Conservation (phyloP, 2,329 filamentous ascomycete genomes). For the Sporothrix protearum region DNA sequence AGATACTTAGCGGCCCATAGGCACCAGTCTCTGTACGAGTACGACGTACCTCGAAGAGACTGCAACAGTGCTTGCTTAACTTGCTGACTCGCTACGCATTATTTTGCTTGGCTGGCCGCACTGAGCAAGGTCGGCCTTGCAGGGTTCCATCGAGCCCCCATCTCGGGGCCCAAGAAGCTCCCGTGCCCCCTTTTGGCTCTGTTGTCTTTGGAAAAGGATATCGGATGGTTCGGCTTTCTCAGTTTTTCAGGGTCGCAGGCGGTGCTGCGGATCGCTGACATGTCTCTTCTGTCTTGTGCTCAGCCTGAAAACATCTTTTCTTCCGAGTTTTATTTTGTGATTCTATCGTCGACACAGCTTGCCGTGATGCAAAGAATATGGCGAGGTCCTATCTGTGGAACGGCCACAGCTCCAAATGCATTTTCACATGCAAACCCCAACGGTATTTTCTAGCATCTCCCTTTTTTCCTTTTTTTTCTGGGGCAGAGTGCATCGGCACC, state of each 20-base stretch:
- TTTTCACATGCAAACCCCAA: slow-evolving; percentile 14
- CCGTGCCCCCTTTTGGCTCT: background rate
- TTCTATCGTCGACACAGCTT: background rate
- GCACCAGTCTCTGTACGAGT: background rate
- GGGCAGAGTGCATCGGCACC: slow-evolving; percentile 6
- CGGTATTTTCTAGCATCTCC: background rate
- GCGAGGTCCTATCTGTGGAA: background rate
- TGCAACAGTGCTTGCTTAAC: no score
- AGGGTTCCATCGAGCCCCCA: slow-evolving; percentile 5
- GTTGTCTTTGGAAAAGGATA: background rate
- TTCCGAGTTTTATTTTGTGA: background rate
- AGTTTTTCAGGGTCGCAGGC: background rate
- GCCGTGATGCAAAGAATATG: background rate
- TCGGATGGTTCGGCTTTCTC: slow-evolving; percentile 16
- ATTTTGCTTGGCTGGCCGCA: slow-evolving; percentile 9
- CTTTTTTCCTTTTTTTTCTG: background rate
- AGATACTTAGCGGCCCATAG: background rate
- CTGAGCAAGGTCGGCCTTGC: background rate
- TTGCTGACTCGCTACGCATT: slow-evolving; percentile 3
- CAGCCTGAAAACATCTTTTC: no score
- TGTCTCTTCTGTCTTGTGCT: background rate
- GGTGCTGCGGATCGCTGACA: background rate
- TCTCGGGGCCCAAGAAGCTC: background rate
- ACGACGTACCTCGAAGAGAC: no score
- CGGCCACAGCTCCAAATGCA: background rate